Conservation (phyloP, 306 rosid genomes). For the Comarum palustre region DNA sequence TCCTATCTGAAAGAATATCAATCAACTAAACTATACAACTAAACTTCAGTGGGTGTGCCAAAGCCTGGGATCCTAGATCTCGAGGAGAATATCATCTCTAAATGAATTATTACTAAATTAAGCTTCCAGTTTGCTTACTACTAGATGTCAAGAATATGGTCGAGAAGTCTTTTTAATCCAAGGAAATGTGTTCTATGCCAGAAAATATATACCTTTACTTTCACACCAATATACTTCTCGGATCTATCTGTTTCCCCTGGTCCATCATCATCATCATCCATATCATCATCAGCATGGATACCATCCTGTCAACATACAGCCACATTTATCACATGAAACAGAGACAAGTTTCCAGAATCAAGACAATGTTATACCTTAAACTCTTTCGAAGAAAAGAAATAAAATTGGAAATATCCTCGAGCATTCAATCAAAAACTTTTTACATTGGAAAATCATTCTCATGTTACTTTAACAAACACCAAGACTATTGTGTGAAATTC, state of each 20-base stretch:
- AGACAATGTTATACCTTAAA: not conserved
- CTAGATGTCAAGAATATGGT: not conserved
- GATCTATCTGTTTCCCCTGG: conserved; percentile 86
- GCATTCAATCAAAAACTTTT: not conserved
- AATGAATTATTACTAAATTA: not conserved
- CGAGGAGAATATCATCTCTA: not conserved
- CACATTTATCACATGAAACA: conserved; percentile 17
- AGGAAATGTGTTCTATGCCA: conserved; percentile 3
- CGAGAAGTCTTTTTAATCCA: not conserved
- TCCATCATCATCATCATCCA: conserved; percentile 77
- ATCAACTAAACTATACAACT: not conserved
- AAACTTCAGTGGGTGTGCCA: not conserved
- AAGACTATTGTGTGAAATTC: not conserved
- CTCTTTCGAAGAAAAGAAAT: not conserved
- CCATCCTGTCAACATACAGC: conserved; percentile 64
- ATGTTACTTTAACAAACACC: not conserved
- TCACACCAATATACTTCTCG: conserved; percentile 93
- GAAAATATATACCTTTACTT: conserved; percentile 79
- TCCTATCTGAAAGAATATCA: not conserved
- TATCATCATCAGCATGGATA: conserved; percentile 76
- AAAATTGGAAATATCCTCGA: not conserved
- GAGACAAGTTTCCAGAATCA: not conserved
- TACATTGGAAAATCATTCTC: not conserved
- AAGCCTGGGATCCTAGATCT: not conserved
- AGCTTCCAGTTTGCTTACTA: not conserved